Base-by-base conservation (phyloP, 345 rosid genomes). In the Eucalyptus sp. region DNA sequence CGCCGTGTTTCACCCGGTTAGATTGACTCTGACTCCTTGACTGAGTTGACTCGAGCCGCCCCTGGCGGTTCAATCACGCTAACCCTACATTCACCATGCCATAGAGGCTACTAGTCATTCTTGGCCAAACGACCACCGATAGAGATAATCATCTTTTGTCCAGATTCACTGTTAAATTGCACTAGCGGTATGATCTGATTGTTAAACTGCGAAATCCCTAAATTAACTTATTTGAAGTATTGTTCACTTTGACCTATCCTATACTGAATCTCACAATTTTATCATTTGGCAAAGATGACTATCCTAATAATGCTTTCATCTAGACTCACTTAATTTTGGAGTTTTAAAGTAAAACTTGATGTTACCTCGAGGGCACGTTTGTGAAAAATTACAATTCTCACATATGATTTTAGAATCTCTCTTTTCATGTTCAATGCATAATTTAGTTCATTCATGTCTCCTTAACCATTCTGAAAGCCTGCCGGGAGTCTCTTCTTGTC, bases 211-310 rank as follows among this genome's bases (percentile, higher is more conserved):
- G 4, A 52, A 2, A 52, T 52, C 10, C 5, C 1, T 52, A 52
- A 0, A 52, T 52, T 52, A 52, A 18, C 5, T 52, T 52, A 20
- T 0, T 18, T 7, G 24, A 52, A 24, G 2, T 18, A 52, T 52
- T 52, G 0, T 52, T 52, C 0, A 1, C 24, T 52, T 52, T 52
- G 2, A 52, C 1, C 0, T 3, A 0, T 52, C 25, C 20, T 4
- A 20, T 20, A 52, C 3, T 3, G 10, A 18, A 4, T 20, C 10
- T 52, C 2, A 18, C 25, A 20, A 52, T 52, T 52, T 52, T 8
- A 20, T 52, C 4, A 3, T 52, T 4, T 52, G 8, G 58, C 2
- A 18, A 52, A 18, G 1, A 7, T 52, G 20, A 52, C 24, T 52
- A 18, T 52, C 25, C 10, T 50, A 50, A 50, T 50, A 50, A 14